Percentiles rank a stretch among this genome's conserved stretches.
Evolutionary conservation across 1,139 yeast genomes (phyloP).

Genomic region (Schwanniomyces etchellsii): DNA sequence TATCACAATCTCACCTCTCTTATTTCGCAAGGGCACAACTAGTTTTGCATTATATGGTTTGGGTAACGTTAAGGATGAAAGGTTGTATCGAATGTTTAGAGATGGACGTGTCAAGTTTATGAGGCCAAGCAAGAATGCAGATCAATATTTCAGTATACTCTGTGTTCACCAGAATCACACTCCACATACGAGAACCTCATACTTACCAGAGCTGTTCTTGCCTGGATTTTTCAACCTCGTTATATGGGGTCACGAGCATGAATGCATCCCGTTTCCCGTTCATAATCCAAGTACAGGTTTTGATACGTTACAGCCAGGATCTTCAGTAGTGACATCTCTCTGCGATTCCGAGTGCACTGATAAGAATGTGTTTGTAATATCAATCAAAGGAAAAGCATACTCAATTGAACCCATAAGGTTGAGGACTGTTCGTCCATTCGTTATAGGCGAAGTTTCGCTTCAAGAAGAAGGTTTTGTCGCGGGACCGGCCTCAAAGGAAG

Average conservation of each 20-base stretch:
- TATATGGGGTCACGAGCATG: constrained; percentile 98
- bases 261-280: constrained; percentile 71
- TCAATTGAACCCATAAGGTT: constrained; percentile 61
- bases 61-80: constrained; percentile 84
- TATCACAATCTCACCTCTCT: constrained; percentile 69
- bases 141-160: constrained; percentile 61
- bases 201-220: constrained; percentile 76
- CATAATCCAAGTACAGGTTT: constrained; percentile 65
- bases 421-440: constrained; percentile 77
- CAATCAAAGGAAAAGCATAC: constrained; percentile 55
- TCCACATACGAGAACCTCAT: constrained; percentile 75
- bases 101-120: constrained; percentile 76
- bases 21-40: constrained; percentile 77
- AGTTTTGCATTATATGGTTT: constrained; percentile 84
- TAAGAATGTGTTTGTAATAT: constrained; percentile 70
- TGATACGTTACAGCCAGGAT: constrained; percentile 86
- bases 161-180: constrained; percentile 90
- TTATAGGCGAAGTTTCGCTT: constrained; percentile 60
- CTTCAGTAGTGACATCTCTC: constrained; percentile 88
- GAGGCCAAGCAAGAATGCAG: constrained; percentile 55
- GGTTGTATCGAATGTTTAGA: constrained; percentile 75
- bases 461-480: constrained; percentile 52
- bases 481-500: constrained; percentile 57
- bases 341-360: constrained; percentile 78
- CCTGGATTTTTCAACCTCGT: constrained; percentile 80